Percentiles rank a stretch among this genome's conserved stretches.
phyloP scores from a whole-genome alignment of 768 basidiomycete genomes.

The Tulasnella sp. region DNA sequence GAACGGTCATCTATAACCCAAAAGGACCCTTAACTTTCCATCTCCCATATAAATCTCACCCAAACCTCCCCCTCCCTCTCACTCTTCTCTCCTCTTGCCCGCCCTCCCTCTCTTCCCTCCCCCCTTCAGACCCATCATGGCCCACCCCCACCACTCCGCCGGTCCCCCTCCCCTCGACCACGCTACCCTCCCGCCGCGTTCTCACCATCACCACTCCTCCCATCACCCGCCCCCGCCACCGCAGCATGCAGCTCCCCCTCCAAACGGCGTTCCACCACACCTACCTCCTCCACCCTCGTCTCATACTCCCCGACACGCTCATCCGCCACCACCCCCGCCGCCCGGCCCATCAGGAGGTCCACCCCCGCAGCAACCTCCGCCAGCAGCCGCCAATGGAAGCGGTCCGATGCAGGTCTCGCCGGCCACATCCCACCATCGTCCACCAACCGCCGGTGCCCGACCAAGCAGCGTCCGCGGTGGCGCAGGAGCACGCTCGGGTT shows the following conservation, averaged over 20 bases:
- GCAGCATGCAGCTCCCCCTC: slow-evolving; percentile 16
- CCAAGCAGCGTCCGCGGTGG: slow-evolving; percentile 10
- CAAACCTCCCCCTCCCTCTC: neutral
- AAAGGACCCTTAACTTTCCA: slow-evolving; percentile 5
- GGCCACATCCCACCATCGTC: slow-evolving; percentile 38
- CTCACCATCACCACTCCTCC: slow-evolving; percentile 2
- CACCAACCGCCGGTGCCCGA: slow-evolving; percentile 13
- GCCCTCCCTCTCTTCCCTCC: slow-evolving; percentile 49
- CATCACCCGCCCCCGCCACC: slow-evolving; percentile 10
- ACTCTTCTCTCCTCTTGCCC: slow-evolving; percentile 50
- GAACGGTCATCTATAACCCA: slow-evolving; percentile 6
- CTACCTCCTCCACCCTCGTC: neutral
- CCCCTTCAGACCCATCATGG: slow-evolving; percentile 45
- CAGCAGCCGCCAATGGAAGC: slow-evolving; percentile 38
- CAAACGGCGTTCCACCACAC: slow-evolving; percentile 10
- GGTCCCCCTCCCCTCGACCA: slow-evolving; percentile 41
- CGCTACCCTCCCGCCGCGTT: slow-evolving; percentile 6
- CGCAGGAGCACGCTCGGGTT: neutral
- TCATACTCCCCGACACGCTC: neutral
- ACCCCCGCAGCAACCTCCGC: slow-evolving; percentile 40
- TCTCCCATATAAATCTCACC: neutral
- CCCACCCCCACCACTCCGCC: slow-evolving; percentile 43
- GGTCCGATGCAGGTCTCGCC: slow-evolving; percentile 40
- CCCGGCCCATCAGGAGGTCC: slow-evolving; percentile 35
- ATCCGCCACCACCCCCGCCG: slow-evolving; percentile 15